Conservation (phyloP, 169 alveolate genomes). For the Sarcocystis neurona region DNA sequence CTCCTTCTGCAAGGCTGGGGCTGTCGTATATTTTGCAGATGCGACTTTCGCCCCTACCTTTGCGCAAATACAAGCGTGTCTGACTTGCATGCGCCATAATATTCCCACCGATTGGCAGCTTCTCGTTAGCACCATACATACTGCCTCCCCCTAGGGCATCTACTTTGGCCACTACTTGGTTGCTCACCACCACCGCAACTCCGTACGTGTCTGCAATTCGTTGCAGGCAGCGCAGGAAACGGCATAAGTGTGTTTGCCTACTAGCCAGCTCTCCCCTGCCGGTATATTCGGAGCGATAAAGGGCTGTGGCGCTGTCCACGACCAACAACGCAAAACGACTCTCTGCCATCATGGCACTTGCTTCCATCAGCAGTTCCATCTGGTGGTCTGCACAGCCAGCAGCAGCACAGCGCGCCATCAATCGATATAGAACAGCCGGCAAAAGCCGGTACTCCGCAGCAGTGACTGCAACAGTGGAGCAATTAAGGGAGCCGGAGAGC, state of each 20-base stretch:
- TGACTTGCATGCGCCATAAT: slow-evolving; percentile 99
- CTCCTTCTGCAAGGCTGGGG: slow-evolving; percentile 98
- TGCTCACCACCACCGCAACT: slow-evolving; percentile 79
- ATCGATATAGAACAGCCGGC: too few species aligned
- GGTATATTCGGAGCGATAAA: slow-evolving; percentile 96
- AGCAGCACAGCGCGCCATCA: too few species aligned
- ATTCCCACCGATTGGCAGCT: slow-evolving; percentile 96
- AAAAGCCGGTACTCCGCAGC: too few species aligned
- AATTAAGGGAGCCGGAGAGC: too few species aligned
- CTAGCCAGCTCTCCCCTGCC: slow-evolving; percentile 99
- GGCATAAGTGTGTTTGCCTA: slow-evolving; percentile 95
- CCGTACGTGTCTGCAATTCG: slow-evolving; percentile 92
- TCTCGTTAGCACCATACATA: slow-evolving; percentile 75
- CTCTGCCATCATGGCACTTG: slow-evolving; percentile 96
- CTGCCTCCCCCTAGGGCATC: slow-evolving; percentile 77
- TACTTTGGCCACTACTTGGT: slow-evolving; percentile 82
- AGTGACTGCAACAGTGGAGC: too few species aligned
- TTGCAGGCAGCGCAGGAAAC: slow-evolving; percentile 93
- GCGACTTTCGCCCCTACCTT: slow-evolving; percentile 94
- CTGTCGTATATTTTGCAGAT: slow-evolving; percentile 96
- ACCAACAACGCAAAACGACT: slow-evolving; percentile 94
- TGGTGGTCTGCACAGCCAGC: slow-evolving; percentile 89
- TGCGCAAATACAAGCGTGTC: slow-evolving; percentile 92
- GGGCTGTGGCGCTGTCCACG: slow-evolving; percentile 96
- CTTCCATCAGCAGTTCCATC: slow-evolving; percentile 92